Evolutionary conservation across 768 basidiomycete species (phyloP), one percentile per base, ranked within the genome.

Genomic region (Hebeloma cylindrosporum): DNA sequence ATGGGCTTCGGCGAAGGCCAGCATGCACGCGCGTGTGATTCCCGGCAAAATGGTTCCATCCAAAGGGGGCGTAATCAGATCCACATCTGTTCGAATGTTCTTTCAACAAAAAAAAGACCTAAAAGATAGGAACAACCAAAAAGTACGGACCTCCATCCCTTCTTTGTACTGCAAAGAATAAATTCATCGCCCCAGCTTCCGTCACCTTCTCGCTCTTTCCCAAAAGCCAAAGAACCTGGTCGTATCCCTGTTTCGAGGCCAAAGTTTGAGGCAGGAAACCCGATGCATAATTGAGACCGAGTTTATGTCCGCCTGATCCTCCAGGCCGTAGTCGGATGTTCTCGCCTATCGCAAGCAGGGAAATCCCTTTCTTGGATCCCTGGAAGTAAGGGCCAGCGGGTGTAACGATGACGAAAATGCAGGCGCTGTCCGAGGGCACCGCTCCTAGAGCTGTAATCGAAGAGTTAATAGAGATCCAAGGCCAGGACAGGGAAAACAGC

Each of bases 31-130:
- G 29, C 93, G 81, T 0, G 91, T 94, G n/a, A 96, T 78, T n/a
- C 93, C 91, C 2, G 92, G 90, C 2, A 95, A 78, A 53, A 95
- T 89, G 17, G 87, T 86, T 21, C 93, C 91, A 57, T 87, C 89
- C 49, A 94, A 67, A 6, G 88, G 80, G 0, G 93, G 88, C 0
- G 93, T 96, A 44, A 90, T 64, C 43, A 94, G 68, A 50, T 93
- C 88, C 45, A 84, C 52, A 21, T 75, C 85, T 86, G 55, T 3
- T 26, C 31, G 30, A 37, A 25, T n/a, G n/a, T n/a, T n/a, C n/a
- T n/a, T n/a, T n/a, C n/a, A 14, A 21, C 23, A 18, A 22, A 13
- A 25, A 17, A 16, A 37, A 17, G 23, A 18, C 27, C 1, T 9
- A 7, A 9, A 25, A 22, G 14, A 3, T 26, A n/a, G n/a, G n/a